phyloP scores from a whole-genome alignment of 139 green algal genomes.

The Pseudopediastrum boryanum region DNA sequence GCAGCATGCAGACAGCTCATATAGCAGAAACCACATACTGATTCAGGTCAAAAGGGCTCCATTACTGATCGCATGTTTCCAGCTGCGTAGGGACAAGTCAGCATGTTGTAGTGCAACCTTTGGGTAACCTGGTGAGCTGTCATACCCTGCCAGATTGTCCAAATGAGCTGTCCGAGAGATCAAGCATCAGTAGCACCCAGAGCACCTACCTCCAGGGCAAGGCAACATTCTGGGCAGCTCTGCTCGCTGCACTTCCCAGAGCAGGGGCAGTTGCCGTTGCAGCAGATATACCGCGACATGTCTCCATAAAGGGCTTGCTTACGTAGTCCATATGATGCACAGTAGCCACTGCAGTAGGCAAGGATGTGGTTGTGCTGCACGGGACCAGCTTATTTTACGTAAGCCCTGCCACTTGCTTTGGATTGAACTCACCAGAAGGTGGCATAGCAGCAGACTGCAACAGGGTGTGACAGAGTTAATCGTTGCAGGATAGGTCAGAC shows the following conservation, averaged over 20 bases:
- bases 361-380: constrained; percentile 31
- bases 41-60: too few relatives aligned
- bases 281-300: constrained; percentile 82
- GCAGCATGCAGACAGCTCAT: too few relatives aligned
- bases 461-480: not conserved
- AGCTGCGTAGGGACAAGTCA: too few relatives aligned
- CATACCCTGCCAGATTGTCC: too few relatives aligned
- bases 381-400: too few relatives aligned
- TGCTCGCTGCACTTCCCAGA: constrained; percentile 64
- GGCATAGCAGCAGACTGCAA: constrained; percentile 1
- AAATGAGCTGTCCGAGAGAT: too few relatives aligned
- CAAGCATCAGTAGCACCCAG: not conserved
- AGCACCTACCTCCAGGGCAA: constrained; percentile 71
- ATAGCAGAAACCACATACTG: too few relatives aligned
- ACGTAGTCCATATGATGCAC: constrained; percentile 67
- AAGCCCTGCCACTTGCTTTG: too few relatives aligned
- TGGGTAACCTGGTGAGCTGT: too few relatives aligned
- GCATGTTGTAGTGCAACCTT: too few relatives aligned
- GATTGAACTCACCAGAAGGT: not conserved
- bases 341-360: constrained; percentile 56
- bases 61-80: too few relatives aligned
- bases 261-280: constrained; percentile 80
- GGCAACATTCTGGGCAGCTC: constrained; percentile 70
- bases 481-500: not conserved
- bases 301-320: constrained; percentile 78